phyloP scores from a whole-genome alignment of 106 monocot genomes.

The Platanthera zijinensis region DNA sequence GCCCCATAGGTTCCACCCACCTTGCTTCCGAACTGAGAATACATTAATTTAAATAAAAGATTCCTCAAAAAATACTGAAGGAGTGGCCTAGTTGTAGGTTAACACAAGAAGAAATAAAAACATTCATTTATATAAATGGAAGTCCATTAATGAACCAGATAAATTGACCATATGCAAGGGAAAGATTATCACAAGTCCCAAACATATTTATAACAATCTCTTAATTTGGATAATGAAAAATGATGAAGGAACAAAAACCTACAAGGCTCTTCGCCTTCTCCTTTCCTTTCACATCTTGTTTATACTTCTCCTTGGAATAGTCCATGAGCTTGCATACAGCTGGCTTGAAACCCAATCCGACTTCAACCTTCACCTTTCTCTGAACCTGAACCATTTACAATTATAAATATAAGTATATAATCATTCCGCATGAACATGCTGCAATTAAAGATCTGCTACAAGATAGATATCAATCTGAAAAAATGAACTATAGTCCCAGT shows the following conservation, averaged over 20 bases:
- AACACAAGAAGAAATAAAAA: background rate
- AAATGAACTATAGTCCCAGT: too few species aligned
- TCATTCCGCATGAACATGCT: background rate
- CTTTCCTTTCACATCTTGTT: constrained; percentile 60
- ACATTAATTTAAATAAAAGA: background rate
- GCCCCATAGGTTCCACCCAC: background rate
- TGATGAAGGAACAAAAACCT: background rate
- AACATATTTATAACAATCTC: background rate
- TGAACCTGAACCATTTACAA: constrained; percentile 9
- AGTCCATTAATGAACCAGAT: background rate
- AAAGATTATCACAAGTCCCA: background rate
- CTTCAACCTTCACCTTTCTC: constrained; percentile 7
- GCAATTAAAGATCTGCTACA: background rate
- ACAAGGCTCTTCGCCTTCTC: constrained; percentile 76
- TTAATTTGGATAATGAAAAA: background rate
- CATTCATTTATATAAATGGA: background rate
- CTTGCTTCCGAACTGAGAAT: background rate
- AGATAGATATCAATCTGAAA: too few species aligned
- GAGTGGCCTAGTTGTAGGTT: background rate
- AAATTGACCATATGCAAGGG: background rate
- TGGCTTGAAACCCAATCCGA: constrained; percentile 26
- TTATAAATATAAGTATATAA: background rate
- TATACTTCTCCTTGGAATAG: constrained; percentile 80
- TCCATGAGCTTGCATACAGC: constrained; percentile 96
- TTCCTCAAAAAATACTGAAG: background rate